phyloP scores from a whole-genome alignment of 768 basidiomycete species.

The Mrakia frigida region DNA sequence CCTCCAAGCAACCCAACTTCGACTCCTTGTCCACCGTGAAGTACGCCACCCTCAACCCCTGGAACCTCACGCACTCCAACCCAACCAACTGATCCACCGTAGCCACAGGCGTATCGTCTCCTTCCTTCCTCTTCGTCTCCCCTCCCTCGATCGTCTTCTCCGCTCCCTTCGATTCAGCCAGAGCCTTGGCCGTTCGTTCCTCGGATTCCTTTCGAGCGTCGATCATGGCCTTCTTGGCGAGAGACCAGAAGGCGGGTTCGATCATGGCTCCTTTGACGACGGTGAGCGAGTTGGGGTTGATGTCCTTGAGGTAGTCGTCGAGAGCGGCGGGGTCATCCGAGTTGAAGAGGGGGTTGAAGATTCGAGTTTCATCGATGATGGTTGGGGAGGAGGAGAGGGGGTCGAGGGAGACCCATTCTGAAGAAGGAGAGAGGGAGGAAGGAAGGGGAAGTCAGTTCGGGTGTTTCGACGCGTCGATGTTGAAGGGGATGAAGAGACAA shows the following conservation, averaged over 20 bases:
- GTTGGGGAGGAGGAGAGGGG: slow-evolving; percentile 72
- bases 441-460: no score
- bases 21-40: slow-evolving; percentile 89
- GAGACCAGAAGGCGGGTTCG: slow-evolving; percentile 80
- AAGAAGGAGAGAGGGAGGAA: neutral
- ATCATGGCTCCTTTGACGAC: slow-evolving; percentile 73
- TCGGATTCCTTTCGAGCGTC: slow-evolving; percentile 57
- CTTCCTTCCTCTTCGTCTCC: slow-evolving; percentile 68
- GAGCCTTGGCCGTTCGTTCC: slow-evolving; percentile 50
- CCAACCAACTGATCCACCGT: slow-evolving; percentile 76
- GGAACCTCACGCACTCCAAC: slow-evolving; percentile 91
- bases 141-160: slow-evolving; percentile 28
- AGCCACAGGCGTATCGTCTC: slow-evolving; percentile 60
- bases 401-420: slow-evolving; percentile 42
- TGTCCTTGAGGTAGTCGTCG: slow-evolving; percentile 74
- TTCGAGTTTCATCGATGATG: slow-evolving; percentile 75
- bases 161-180: slow-evolving; percentile 22
- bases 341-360: slow-evolving; percentile 92
- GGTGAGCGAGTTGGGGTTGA: slow-evolving; percentile 76
- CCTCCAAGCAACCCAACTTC: slow-evolving; percentile 59
- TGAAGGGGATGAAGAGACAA: no score
- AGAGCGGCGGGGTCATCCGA: slow-evolving; percentile 74
- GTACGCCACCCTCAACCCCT: slow-evolving; percentile 91
- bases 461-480: neutral
- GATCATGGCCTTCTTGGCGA: slow-evolving; percentile 63